These are phyloP conservation scores for Botrytis squamosa DNA, from an alignment of 2,329 filamentous ascomycete species.

Conservation along the genomic window DNA sequence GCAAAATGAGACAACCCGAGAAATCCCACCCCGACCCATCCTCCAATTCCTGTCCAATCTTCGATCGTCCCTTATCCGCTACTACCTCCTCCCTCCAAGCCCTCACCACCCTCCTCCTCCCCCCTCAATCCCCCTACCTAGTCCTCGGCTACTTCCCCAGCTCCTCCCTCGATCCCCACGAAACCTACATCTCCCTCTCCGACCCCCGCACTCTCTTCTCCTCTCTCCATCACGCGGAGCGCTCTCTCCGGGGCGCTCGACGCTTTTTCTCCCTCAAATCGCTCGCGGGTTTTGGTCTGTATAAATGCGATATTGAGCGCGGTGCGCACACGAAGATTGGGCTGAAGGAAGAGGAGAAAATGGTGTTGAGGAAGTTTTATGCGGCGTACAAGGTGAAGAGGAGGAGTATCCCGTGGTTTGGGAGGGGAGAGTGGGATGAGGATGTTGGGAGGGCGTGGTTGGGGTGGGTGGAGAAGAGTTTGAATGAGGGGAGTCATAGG, in stretches of 20 bases:
- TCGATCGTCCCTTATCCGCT: background rate
- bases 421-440: conserved; percentile 6
- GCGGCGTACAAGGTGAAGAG: background rate
- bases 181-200: background rate
- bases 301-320: conserved; percentile 2
- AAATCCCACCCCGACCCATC: background rate
- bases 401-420: background rate
- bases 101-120: background rate
- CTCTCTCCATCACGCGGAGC: background rate
- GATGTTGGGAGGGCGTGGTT: background rate
- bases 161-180: conserved; percentile 7
- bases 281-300: background rate
- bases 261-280: background rate
- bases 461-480: background rate
- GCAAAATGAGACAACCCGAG: background rate
- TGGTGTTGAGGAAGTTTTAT: conserved; percentile 6
- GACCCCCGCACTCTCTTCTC: background rate
- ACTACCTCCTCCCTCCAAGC: background rate
- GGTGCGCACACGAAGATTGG: background rate
- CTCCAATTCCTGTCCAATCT: background rate
- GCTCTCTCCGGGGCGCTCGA: background rate
- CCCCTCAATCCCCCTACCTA: conserved; percentile 1
- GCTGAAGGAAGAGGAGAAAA: background rate
- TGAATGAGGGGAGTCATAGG: background rate
- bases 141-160: conserved; percentile 14